Evolutionary conservation across 176 grass and related monocot genomes (phyloP).

Genomic region (Aegilops bicornis): DNA sequence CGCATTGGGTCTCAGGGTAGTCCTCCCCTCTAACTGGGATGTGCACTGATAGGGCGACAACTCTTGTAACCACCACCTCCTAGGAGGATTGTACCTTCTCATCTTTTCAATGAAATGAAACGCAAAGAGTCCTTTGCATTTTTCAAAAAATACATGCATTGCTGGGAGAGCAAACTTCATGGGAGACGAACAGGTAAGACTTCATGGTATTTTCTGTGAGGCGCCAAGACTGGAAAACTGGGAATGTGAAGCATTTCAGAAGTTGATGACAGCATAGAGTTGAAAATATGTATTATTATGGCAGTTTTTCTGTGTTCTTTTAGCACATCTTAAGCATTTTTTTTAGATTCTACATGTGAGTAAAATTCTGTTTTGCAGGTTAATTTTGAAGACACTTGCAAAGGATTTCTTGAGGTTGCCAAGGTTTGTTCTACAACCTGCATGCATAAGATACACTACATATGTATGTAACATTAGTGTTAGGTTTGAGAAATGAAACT

Average conservation of each 20-base stretch:
- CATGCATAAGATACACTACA: slow-evolving; percentile 28
- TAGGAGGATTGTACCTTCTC: no score
- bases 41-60: no score
- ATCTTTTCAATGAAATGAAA: no score
- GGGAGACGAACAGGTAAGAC: background rate
- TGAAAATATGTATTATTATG: slow-evolving; percentile 18
- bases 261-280: slow-evolving; percentile 1
- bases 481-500: slow-evolving; percentile 28
- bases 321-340: background rate
- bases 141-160: slow-evolving; percentile 20
- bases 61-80: no score
- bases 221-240: background rate
- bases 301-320: slow-evolving; percentile 17
- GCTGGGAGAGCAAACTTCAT: slow-evolving; percentile 6
- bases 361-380: slow-evolving; percentile 63
- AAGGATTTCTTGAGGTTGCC: slow-evolving; percentile 99
- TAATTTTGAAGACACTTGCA: slow-evolving; percentile 99
- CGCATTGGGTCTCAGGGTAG: no score
- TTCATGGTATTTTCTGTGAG: slow-evolving; percentile 17
- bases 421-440: slow-evolving; percentile 72
- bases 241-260: background rate
- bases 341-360: slow-evolving; percentile 25
- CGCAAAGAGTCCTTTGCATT: no score
- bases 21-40: no score
- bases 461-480: slow-evolving; percentile 12